Percentiles rank a stretch among this genome's conserved stretches.
phyloP scores from a whole-genome alignment of 1,139 yeast species.

The Yamadazyma diddensiae region DNA sequence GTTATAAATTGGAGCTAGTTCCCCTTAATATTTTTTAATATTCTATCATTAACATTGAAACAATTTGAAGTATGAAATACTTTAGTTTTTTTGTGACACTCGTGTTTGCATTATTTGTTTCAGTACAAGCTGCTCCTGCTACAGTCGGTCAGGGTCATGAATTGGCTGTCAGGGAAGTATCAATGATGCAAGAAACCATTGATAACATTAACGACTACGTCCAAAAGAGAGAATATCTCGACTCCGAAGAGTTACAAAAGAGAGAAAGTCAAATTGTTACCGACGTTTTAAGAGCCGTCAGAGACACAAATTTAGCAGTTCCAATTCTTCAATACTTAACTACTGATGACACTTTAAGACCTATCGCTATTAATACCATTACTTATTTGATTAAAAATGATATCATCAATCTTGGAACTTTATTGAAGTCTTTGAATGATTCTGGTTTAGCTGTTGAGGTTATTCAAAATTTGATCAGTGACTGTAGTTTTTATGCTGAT shows the following conservation, averaged over 20 bases:
- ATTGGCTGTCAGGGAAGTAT: constrained; percentile 32
- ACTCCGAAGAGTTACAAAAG: constrained; percentile 22
- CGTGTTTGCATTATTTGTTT: constrained; percentile 30
- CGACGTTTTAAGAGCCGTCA: constrained; percentile 38
- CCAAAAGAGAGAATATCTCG: constrained; percentile 26
- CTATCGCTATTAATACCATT: constrained; percentile 29
- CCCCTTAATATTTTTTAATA: background rate
- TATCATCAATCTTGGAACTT: constrained; percentile 33
- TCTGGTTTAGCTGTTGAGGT: constrained; percentile 44
- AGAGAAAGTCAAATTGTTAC: constrained; percentile 46
- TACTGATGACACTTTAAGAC: constrained; percentile 30
- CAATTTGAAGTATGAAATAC: constrained; percentile 25
- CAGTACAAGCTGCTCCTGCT: constrained; percentile 37
- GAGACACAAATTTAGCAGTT: constrained; percentile 40
- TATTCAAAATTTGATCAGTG: constrained; percentile 34
- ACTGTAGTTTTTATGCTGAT: constrained; percentile 42
- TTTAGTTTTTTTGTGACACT: constrained; percentile 26
- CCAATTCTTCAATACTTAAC: constrained; percentile 32
- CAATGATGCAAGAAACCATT: constrained; percentile 26
- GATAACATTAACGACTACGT: constrained; percentile 26
- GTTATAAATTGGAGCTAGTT: background rate
- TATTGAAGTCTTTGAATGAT: constrained; percentile 41
- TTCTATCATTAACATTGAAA: background rate
- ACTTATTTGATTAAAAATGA: constrained; percentile 33
- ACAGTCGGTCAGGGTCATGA: constrained; percentile 15